Percentiles rank a stretch among this genome's conserved stretches.
phyloP scores from a whole-genome alignment of 768 basidiomycete species.

The Boletus patriciae region DNA sequence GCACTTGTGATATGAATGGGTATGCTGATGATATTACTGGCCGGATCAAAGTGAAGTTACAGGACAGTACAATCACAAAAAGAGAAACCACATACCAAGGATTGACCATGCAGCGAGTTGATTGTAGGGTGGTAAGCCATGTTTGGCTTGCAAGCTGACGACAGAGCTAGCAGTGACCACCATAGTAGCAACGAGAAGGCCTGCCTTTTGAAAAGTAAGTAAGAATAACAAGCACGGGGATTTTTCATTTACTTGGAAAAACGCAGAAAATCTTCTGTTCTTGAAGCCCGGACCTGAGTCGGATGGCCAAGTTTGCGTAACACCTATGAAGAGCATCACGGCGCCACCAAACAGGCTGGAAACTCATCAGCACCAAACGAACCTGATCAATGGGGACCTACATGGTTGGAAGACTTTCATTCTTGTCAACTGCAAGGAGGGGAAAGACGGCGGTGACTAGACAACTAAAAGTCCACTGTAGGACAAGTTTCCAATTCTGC shows the following conservation, averaged over 20 bases:
- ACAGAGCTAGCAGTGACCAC: conserved; percentile 59
- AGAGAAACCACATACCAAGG: conserved; percentile 47
- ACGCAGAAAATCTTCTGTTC: conserved; percentile 1
- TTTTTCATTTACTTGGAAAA: conserved; percentile 25
- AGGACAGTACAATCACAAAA: neutral
- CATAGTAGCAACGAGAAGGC: conserved; percentile 49
- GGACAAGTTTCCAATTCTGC: conserved; percentile 27
- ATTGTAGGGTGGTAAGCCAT: conserved; percentile 59
- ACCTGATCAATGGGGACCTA: conserved; percentile 35
- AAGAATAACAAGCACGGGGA: neutral
- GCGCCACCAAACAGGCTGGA: conserved; percentile 49
- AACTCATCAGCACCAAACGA: conserved; percentile 9
- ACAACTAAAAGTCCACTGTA: conserved; percentile 52
- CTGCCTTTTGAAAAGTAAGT: conserved; percentile 33
- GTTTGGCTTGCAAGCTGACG: conserved; percentile 58
- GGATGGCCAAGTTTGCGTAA: conserved; percentile 14
- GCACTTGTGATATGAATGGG: conserved; percentile 44
- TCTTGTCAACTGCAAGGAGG: conserved; percentile 67
- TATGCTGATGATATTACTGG: conserved; percentile 52
- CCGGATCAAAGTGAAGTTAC: conserved; percentile 27
- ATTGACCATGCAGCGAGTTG: conserved; percentile 66
- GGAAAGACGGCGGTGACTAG: conserved; percentile 65
- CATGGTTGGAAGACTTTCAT: conserved; percentile 62
- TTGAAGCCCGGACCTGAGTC: neutral
- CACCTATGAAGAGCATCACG: conserved; percentile 42